Evolutionary conservation across 805 yeast species (phyloP), one percentile per base, ranked within the genome.

Genomic region (Limtongozyma cylindracea): DNA sequence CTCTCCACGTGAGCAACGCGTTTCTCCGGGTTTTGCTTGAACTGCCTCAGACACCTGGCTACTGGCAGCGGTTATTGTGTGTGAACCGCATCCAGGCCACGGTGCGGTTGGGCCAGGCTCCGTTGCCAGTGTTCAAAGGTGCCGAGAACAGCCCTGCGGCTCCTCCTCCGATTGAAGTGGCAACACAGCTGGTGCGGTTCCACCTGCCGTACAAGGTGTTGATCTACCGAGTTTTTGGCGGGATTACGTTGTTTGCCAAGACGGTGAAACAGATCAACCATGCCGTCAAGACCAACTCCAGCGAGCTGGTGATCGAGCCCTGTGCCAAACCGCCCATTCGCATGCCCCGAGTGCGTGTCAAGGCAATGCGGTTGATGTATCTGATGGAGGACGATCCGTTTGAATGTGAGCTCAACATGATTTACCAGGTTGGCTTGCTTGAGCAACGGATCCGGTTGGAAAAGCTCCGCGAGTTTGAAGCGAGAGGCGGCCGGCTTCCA

Each of bases 321-420:
- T 37, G 31, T 5, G 47, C 39, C 21, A 37, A 48, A 8, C 25
- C 27, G 6, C 32, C 52, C 2, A 20, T 43, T 8, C 22, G 27
- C 1, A 18, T 48, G 9, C 55, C 56, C 3, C 25, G 27, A 9
- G 38, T 49, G 5, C 27, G 29, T 3, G 18, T 51, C 13, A 38
- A 27, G 13, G 31, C 53, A 2, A 28, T 29, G 5, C 35, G 30
- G 25, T 20, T 51, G 3, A 23, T 40, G 3, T 49, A 48, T 21
- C 20, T 26, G 6, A 49, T 51, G 47, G 58, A 51, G 22, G 58
- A 51, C 26, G 56, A 51, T 34, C 55, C 55, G 4, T 51, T 51
- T 29, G 58, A 51, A 27, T 21, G 39, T 12, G 51, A 50, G 21
- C 30, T 51, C 23, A 38, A 37, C 21, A 48, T 48, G 54, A 49